Evolutionary conservation across 2,329 filamentous ascomycete species (phyloP).

Genomic region (Pestalotiopsis sp.): DNA sequence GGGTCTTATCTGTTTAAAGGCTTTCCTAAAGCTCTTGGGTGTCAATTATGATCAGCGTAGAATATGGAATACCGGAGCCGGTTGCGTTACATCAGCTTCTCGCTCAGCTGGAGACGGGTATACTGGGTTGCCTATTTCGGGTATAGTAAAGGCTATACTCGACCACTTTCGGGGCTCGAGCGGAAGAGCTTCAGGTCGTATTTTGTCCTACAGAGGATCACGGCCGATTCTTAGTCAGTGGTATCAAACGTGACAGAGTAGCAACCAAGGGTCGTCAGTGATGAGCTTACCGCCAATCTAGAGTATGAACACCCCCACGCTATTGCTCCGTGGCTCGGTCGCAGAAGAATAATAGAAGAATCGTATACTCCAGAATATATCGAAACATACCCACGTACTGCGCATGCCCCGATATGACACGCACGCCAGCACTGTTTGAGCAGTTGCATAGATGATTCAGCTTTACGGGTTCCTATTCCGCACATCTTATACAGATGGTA

Average conservation of each 20-base stretch:
- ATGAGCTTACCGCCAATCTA: neutral
- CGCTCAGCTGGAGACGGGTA: neutral
- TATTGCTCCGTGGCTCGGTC: neutral
- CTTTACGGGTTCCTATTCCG: neutral
- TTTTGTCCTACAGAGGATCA: neutral
- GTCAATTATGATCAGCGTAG: neutral
- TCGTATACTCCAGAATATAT: neutral
- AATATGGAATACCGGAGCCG: neutral
- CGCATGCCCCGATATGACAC: neutral
- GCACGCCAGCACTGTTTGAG: neutral
- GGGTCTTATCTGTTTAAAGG: neutral
- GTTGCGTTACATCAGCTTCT: neutral
- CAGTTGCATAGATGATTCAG: neutral
- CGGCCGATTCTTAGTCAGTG: neutral
- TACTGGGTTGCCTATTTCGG: constrained; percentile 1
- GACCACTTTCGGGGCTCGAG: neutral
- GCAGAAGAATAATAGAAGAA: neutral
- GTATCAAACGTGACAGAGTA: neutral
- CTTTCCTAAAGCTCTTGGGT: neutral
- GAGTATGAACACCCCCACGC: neutral
- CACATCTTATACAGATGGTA: neutral
- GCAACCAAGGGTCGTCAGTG: neutral
- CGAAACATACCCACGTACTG: neutral
- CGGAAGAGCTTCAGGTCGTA: neutral
- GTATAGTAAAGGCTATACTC: neutral